Base-by-base conservation (phyloP, 1,284 basidiomycete species). In the Sanghuangporus sanghuang region DNA sequence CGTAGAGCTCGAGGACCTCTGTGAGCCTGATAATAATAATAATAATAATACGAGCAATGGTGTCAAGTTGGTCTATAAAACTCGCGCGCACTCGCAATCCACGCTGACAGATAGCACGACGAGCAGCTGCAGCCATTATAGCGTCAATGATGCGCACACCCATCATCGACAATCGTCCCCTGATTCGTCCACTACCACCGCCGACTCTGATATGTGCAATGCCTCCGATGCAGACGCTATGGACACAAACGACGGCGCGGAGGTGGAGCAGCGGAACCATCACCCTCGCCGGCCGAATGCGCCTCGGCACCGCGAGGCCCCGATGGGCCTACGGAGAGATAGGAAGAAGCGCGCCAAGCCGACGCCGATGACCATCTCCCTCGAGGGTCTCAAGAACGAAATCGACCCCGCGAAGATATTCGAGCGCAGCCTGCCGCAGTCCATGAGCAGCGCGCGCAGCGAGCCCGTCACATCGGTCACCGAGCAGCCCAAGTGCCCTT, bases 401-500 rank as follows among this genome's bases (percentile, higher is more conserved):
- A 66, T 80, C 54, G 76, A 79, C 64, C 71, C 73, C 7, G 62
- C 68, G 0, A 76, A 68, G 49, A 63, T 64, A 4, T 75, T 49
- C 68, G 70, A 57, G 68, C 69, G 60, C 63, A 69, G 23, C 27
- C 57, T 61, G 66, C 67, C 62, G 71, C 64, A 62, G 42, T 68
- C 69, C 55, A 73, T 69, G 54, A 71, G 68, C 32, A n/a, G 16
- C 7, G 73, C 77, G 12, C 52, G 71, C n/a, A 79, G 82, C 6
- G 77, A 79, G 2, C 79, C 79, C 5, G 69, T 79, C 11, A 78
- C 81, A 2, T 72, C 77, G 5, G 73, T 75, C 63, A 49, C 68
- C 40, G 77, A 81, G 60, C 73, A 76, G 67, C 69, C 76, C 70
- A 69, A 72, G 18, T 85, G 84, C 67, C 81, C 83, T 6, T 76